Conservation (phyloP, 768 basidiomycete species). For the Cyclocybe cylindracea region DNA sequence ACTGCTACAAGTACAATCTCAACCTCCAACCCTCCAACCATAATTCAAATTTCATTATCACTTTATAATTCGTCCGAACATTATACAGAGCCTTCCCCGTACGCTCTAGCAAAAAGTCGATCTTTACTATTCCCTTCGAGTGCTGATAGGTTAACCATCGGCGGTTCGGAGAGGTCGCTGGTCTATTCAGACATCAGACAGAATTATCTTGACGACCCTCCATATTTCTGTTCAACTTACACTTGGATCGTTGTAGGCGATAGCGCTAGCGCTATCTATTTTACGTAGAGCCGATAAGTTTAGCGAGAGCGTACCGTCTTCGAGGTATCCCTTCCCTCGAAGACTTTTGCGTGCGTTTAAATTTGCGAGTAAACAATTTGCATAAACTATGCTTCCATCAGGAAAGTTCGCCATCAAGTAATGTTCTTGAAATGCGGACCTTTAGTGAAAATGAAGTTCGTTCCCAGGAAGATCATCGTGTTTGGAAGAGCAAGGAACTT, state of each 20-base stretch:
- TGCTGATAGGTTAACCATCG: too few species aligned
- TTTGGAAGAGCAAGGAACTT: conserved; percentile 18
- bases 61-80: too few species aligned
- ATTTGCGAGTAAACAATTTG: conserved; percentile 21
- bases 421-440: neutral
- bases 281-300: neutral
- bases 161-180: too few species aligned
- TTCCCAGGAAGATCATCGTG: conserved; percentile 17
- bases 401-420: too few species aligned
- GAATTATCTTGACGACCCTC: too few species aligned
- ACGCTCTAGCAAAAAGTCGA: too few species aligned
- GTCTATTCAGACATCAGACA: too few species aligned
- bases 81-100: too few species aligned
- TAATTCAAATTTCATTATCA: too few species aligned
- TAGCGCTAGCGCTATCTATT: neutral
- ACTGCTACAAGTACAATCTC: too few species aligned
- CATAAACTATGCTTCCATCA: conserved; percentile 11
- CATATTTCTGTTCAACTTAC: neutral
- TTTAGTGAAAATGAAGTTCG: conserved; percentile 18
- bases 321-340: neutral
- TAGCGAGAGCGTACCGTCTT: neutral
- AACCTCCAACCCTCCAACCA: too few species aligned
- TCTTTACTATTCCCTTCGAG: too few species aligned
- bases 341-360: conserved; percentile 13
- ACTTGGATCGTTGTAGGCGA: neutral